Evolutionary conservation across 192 early-diverging fungal species (phyloP).

Genomic region (Lobosporangium transversale): DNA sequence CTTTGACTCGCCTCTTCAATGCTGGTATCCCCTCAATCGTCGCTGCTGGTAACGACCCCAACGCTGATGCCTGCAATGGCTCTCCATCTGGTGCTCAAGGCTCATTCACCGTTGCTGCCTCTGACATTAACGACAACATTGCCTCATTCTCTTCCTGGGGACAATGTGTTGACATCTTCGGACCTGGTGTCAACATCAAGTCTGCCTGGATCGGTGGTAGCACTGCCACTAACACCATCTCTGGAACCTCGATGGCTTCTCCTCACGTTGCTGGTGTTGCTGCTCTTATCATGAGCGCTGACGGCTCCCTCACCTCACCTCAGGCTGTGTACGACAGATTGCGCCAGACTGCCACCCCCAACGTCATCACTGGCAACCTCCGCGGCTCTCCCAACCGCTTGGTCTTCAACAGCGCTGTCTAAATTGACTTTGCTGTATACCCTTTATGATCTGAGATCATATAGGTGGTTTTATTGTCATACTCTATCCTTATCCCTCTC

Average conservation of each 20-base stretch:
- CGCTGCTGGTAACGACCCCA: slow-evolving; percentile 70
- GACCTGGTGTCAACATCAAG: slow-evolving; percentile 65
- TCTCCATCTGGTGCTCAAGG: slow-evolving; percentile 58
- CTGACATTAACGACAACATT: slow-evolving; percentile 64
- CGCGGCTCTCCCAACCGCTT: slow-evolving; percentile 23
- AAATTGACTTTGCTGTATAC: too few species aligned
- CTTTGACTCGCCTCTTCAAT: slow-evolving; percentile 45
- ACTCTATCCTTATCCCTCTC: too few species aligned
- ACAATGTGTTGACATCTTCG: slow-evolving; percentile 65
- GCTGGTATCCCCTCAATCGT: slow-evolving; percentile 64
- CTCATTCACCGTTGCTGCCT: slow-evolving; percentile 60
- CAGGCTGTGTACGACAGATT: slow-evolving; percentile 60
- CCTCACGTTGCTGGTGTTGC: slow-evolving; percentile 87
- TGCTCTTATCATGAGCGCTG: slow-evolving; percentile 62
- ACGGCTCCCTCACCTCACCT: slow-evolving; percentile 28
- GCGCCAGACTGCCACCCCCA: slow-evolving; percentile 57
- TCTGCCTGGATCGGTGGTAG: slow-evolving; percentile 66
- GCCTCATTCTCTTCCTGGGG: slow-evolving; percentile 77
- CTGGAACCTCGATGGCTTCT: slow-evolving; percentile 92
- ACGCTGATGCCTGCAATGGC: slow-evolving; percentile 59
- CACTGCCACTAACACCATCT: slow-evolving; percentile 85
- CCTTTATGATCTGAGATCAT: too few species aligned
- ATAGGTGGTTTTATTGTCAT: too few species aligned
- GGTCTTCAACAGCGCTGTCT: slow-evolving; percentile 31
- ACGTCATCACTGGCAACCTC: slow-evolving; percentile 44